Evolutionary conservation across 2,329 filamentous ascomycete genomes (phyloP).

Genomic region (Zelopaecilomyces penicillatus): DNA sequence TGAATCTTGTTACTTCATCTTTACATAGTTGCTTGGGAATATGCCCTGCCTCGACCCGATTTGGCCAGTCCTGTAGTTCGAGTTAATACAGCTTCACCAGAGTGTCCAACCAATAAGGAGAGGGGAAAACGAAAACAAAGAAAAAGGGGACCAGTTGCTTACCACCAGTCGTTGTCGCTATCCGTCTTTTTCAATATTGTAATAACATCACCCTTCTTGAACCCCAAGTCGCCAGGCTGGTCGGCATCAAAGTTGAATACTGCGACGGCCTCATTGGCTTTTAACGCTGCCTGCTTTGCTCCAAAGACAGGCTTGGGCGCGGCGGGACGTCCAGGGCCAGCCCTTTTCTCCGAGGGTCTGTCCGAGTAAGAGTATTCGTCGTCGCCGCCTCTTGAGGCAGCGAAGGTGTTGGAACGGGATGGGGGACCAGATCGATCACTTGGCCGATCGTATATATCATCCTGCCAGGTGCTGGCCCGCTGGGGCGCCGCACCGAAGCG

Average conservation of each 20-base stretch:
- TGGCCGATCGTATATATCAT: slow-evolving; percentile 61
- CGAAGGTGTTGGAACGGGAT: slow-evolving; percentile 44
- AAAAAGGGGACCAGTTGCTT: slow-evolving; percentile 26
- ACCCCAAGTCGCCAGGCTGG: slow-evolving; percentile 83
- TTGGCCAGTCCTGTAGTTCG: slow-evolving; percentile 63
- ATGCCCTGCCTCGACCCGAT: slow-evolving; percentile 80
- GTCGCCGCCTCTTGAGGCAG: slow-evolving; percentile 29
- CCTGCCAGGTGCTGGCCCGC: slow-evolving; percentile 64
- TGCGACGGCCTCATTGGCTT: slow-evolving; percentile 77
- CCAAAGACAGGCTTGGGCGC: slow-evolving; percentile 84
- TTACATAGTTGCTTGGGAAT: slow-evolving; percentile 78
- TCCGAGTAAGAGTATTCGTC: slow-evolving; percentile 50
- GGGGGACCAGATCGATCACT: slow-evolving; percentile 30
- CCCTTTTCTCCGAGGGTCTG: slow-evolving; percentile 29
- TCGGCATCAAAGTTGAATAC: slow-evolving; percentile 92
- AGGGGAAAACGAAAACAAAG: not conserved
- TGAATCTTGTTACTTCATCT: slow-evolving; percentile 42
- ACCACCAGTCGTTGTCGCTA: slow-evolving; percentile 93
- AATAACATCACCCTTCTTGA: slow-evolving; percentile 96
- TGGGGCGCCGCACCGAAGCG: slow-evolving; percentile 48
- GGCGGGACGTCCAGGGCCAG: slow-evolving; percentile 66
- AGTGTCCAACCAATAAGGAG: too few species aligned
- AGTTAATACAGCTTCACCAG: not conserved
- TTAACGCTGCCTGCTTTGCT: slow-evolving; percentile 45
- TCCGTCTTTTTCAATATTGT: slow-evolving; percentile 92